Evolutionary conservation across 495 filamentous ascomycete species (phyloP).

Genomic region (Durotheca rogersii): DNA sequence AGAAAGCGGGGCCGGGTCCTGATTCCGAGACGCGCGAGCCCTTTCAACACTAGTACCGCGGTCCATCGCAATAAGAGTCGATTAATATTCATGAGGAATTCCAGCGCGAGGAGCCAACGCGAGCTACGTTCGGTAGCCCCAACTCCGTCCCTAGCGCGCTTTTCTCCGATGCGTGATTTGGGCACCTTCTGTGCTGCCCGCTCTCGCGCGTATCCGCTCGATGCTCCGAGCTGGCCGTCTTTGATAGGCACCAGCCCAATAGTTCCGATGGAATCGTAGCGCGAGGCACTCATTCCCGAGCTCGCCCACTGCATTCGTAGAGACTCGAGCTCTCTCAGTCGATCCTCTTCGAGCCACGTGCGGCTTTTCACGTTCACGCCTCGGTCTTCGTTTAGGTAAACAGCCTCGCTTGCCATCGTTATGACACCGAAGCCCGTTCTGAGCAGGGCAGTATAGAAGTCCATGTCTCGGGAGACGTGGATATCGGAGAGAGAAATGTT

Average conservation of each 20-base stretch:
- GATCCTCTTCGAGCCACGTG: conserved; percentile 92
- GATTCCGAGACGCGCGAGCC: conserved; percentile 62
- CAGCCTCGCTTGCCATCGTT: conserved; percentile 90
- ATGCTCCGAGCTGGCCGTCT: conserved; percentile 41
- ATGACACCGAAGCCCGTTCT: conserved; percentile 82
- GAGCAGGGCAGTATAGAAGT: conserved; percentile 90
- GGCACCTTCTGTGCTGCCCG: conserved; percentile 55
- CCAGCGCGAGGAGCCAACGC: conserved; percentile 69
- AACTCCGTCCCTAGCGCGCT: conserved; percentile 62
- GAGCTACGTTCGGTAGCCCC: conserved; percentile 72
- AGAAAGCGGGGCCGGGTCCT: conserved; percentile 63
- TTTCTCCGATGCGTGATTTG: conserved; percentile 48
- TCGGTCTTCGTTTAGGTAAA: conserved; percentile 88
- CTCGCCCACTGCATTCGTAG: conserved; percentile 52
- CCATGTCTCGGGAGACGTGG: conserved; percentile 77
- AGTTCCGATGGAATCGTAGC: conserved; percentile 51
- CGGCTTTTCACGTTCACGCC: conserved; percentile 69
- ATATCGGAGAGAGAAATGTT: conserved; percentile 79
- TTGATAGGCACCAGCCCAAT: conserved; percentile 54
- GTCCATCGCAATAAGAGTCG: conserved; percentile 62
- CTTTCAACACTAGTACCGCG: conserved; percentile 54
- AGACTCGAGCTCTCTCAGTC: conserved; percentile 64
- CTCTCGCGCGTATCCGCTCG: conserved; percentile 69
- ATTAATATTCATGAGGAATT: conserved; percentile 72
- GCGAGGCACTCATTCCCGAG: conserved; percentile 43